Conservation (phyloP, 2,329 filamentous ascomycete genomes). For the Venturia nashicola region DNA sequence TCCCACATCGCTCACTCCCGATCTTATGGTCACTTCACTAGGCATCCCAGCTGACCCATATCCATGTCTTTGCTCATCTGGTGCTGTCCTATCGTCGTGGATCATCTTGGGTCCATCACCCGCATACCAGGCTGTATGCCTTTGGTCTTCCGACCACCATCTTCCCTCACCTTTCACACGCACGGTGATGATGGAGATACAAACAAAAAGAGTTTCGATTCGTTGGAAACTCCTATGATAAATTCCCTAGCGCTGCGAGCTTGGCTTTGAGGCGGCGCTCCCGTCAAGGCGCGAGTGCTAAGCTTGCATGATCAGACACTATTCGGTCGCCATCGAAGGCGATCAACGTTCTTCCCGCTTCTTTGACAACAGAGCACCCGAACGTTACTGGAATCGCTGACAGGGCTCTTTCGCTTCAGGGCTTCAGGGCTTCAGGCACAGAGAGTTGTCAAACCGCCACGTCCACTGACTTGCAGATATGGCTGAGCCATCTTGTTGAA, state of each 20-base stretch:
- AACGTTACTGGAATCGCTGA: not conserved
- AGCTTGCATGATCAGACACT: not conserved
- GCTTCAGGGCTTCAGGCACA: slow-evolving; percentile 3
- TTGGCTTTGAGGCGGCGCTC: not conserved
- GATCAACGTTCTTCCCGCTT: slow-evolving; percentile 2
- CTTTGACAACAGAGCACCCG: not conserved
- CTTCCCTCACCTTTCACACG: not conserved
- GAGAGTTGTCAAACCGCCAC: not conserved
- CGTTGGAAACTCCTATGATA: not conserved
- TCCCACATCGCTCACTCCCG: not conserved
- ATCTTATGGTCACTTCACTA: not conserved
- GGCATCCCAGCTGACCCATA: slow-evolving; percentile 1
- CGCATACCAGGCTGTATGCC: not conserved
- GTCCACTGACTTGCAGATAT: slow-evolving; percentile 2
- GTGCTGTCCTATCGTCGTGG: not conserved
- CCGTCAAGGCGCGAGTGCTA: not conserved
- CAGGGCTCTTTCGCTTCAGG: slow-evolving; percentile 1
- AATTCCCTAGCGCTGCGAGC: not conserved
- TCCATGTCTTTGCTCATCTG: not conserved
- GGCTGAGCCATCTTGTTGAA: not conserved
- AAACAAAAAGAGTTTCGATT: not conserved
- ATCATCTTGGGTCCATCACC: not conserved
- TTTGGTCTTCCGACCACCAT: not conserved
- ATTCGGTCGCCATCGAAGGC: not conserved
- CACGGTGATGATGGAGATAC: not conserved